These are phyloP conservation scores for Citrus maxima DNA, from an alignment of 345 rosid species.

Conservation along the genomic window DNA sequence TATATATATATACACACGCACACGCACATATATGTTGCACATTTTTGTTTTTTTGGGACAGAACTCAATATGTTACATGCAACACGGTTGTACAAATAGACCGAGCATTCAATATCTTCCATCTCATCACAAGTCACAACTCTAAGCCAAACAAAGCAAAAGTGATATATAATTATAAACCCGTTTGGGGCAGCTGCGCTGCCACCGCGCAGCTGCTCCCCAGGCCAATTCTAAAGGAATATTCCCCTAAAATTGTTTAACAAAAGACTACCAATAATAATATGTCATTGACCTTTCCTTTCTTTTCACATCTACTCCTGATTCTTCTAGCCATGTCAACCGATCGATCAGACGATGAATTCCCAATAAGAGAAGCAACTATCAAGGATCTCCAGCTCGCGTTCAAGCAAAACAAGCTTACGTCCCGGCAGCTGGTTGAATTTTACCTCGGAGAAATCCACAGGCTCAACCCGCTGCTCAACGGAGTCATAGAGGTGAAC, in stretches of 20 bases:
- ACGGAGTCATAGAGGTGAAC: conserved; percentile 65
- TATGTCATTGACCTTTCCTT: background rate
- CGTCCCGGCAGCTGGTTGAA: conserved; percentile 59
- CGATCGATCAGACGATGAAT: background rate
- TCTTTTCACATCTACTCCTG: conserved; percentile 1
- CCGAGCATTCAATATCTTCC: too few species aligned
- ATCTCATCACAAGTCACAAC: too few species aligned
- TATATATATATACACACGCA: too few species aligned
- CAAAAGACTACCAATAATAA: background rate
- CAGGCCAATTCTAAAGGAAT: too few species aligned
- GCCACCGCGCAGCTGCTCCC: too few species aligned
- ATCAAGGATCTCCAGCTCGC: conserved; percentile 40
- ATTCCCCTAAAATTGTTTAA: background rate
- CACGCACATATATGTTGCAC: too few species aligned
- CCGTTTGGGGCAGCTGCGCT: too few species aligned
- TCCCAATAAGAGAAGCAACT: conserved; percentile 46
- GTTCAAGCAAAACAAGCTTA: conserved; percentile 44
- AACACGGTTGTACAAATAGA: too few species aligned
- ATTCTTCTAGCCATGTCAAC: background rate
- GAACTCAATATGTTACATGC: too few species aligned
- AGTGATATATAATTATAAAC: too few species aligned
- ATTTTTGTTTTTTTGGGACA: too few species aligned
- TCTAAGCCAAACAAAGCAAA: too few species aligned
- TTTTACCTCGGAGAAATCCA: conserved; percentile 47
- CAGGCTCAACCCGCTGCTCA: conserved; percentile 44